These are phyloP conservation scores for Schoenoplectus triqueter DNA, from an alignment of 202 grass and related monocot species.

Conservation along the genomic window DNA sequence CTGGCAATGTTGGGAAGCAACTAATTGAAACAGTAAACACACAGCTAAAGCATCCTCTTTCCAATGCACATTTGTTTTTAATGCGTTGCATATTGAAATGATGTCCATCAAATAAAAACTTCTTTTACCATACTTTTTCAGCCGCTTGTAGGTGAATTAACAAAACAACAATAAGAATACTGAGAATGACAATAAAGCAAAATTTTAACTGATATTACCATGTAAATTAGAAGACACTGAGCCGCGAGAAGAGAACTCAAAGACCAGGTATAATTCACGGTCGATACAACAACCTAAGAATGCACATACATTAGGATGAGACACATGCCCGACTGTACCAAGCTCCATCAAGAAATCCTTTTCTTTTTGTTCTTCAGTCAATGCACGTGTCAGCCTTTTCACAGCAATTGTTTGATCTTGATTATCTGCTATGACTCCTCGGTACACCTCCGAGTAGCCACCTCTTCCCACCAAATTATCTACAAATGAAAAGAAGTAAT, in stretches of 20 bases:
- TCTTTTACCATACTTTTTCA: background rate
- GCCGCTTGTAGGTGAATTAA: background rate
- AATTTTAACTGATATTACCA: slow-evolving; percentile 38
- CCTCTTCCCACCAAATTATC: slow-evolving; percentile 83
- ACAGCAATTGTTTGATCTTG: slow-evolving; percentile 65
- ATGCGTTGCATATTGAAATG: background rate
- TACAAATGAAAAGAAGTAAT: background rate
- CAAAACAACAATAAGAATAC: background rate
- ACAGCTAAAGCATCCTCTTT: background rate
- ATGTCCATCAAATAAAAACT: slow-evolving; percentile 16
- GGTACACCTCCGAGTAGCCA: slow-evolving; percentile 91
- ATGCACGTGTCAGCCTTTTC: slow-evolving; percentile 67
- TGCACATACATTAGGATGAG: slow-evolving; percentile 78
- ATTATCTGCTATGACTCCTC: slow-evolving; percentile 59
- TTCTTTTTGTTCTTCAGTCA: slow-evolving; percentile 78
- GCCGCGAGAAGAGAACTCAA: slow-evolving; percentile 77
- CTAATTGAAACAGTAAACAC: background rate
- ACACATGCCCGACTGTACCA: slow-evolving; percentile 74
- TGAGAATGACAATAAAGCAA: background rate
- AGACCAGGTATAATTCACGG: slow-evolving; percentile 80
- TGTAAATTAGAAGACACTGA: slow-evolving; percentile 92
- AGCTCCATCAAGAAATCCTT: slow-evolving; percentile 90
- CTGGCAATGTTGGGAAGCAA: background rate
- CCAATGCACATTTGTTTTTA: background rate
- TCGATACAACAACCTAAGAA: slow-evolving; percentile 94